phyloP scores from a whole-genome alignment of 1,284 basidiomycete genomes.

The Waitea zeae region DNA sequence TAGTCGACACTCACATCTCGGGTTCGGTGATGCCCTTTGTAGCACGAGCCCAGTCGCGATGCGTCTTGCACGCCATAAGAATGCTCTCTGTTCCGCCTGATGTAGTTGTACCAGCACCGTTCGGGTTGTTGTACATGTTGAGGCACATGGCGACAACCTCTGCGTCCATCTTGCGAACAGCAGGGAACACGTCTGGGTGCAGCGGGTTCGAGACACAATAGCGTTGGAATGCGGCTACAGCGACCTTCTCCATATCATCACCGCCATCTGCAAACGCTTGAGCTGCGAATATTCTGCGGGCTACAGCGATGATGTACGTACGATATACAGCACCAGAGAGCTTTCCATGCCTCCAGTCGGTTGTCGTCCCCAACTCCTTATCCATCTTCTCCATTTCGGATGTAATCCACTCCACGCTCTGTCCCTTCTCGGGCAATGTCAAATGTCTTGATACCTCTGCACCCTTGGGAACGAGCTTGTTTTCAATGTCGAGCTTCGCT shows the following conservation, averaged over 20 bases:
- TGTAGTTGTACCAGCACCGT: constrained; percentile 82
- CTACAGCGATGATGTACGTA: too few relatives aligned
- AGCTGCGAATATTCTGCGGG: too few relatives aligned
- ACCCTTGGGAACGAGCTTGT: constrained; percentile 49
- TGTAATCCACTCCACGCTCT: constrained; percentile 61
- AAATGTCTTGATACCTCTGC: constrained; percentile 44
- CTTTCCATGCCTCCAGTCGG: constrained; percentile 60
- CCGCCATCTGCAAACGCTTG: constrained; percentile 85
- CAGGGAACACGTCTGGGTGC: constrained; percentile 92
- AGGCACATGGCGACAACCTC: constrained; percentile 94
- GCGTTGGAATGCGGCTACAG: constrained; percentile 50
- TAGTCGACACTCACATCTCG: constrained; percentile 53
- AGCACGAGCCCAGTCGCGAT: constrained; percentile 81
- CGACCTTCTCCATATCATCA: constrained; percentile 57
- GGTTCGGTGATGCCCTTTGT: constrained; percentile 83
- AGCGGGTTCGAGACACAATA: constrained; percentile 81
- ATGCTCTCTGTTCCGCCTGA: constrained; percentile 96
- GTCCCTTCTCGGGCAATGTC: constrained; percentile 50
- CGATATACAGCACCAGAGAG: constrained; percentile 83
- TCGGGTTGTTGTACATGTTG: constrained; percentile 70
- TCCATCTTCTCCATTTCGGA: constrained; percentile 73
- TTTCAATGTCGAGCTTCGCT: constrained; percentile 46
- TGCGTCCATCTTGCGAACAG: constrained; percentile 93
- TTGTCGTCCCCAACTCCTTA: constrained; percentile 23
- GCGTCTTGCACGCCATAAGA: constrained; percentile 85